Conservation (phyloP, 371 early-diverging fungal genomes). For the Sporodiniella umbellata region DNA sequence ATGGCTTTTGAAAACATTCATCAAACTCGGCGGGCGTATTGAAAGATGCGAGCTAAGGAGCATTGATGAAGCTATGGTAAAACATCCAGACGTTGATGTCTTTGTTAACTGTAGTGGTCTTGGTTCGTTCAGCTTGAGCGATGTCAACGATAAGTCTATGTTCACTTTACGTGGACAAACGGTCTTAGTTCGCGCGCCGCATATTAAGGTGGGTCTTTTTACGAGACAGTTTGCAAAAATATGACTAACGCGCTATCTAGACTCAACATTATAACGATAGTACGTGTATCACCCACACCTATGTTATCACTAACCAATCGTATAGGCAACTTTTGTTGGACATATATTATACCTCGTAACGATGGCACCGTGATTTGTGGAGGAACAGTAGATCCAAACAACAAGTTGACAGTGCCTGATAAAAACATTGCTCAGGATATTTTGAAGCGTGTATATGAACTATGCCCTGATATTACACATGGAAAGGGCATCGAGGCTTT, state of each 20-base stretch:
- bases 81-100: slow-evolving; percentile 36
- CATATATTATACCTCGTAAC: slow-evolving; percentile 80
- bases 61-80: slow-evolving; percentile 50
- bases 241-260: neutral
- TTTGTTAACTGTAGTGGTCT: slow-evolving; percentile 80
- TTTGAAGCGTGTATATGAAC: slow-evolving; percentile 25
- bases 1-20: slow-evolving; percentile 59
- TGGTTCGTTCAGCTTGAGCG: slow-evolving; percentile 58
- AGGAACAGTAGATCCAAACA: slow-evolving; percentile 32
- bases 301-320: too few relatives aligned
- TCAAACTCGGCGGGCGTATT: slow-evolving; percentile 52
- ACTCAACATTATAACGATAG: slow-evolving; percentile 33
- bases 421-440: slow-evolving; percentile 29
- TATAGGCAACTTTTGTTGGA: slow-evolving; percentile 36
- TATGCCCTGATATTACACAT: slow-evolving; percentile 36
- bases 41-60: slow-evolving; percentile 43
- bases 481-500: slow-evolving; percentile 41
- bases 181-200: slow-evolving; percentile 63
- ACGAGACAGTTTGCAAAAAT: too few relatives aligned
- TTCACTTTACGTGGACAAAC: slow-evolving; percentile 79
- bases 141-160: slow-evolving; percentile 62
- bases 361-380: slow-evolving; percentile 82
- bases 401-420: slow-evolving; percentile 30
- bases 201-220: slow-evolving; percentile 41
- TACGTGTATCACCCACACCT: too few relatives aligned